Evolutionary conservation across 768 basidiomycete genomes (phyloP), one percentile per base, ranked within the genome.

Genomic region (Strobilomyces dryophilus): DNA sequence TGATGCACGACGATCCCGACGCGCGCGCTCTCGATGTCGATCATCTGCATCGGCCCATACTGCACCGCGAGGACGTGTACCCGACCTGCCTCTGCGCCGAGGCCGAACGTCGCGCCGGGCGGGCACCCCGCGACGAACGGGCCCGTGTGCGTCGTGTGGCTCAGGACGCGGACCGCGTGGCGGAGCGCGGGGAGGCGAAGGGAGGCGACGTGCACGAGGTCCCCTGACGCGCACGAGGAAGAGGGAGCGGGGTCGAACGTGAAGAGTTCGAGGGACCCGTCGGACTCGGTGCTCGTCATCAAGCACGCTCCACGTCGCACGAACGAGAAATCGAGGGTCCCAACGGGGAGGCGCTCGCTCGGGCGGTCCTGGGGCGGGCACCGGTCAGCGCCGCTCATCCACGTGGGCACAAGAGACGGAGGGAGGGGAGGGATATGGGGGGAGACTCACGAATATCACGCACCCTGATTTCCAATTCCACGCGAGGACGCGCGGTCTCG

Each of bases 381-480:
- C 20, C 6, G 17, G 8, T 17, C 45, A 21, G 21, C n/a, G 32
- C 34, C 17, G 29, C 27, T n/a, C 20, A 20, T 32, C 43, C 2
- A 21, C 17, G 40, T 10, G 40, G 20, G 37, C n/a, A 2, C 17
- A 10, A 1, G 12, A 18, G 17, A n/a, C 31, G 21, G 5, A 15
- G 21, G 10, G 14, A 7, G 14, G 24, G 14, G 7, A n/a, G n/a
- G n/a, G n/a, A n/a, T n/a, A 24, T 24, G 24, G 24, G 24, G 24
- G 24, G 24, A n/a, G n/a, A n/a, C 24, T 24, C 24, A 24, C 24
- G 24, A 24, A 24, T 24, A 80, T 56, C 10, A 68, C 11, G 11
- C 61, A 55, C 0, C 77, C 79, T 0, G 68, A 74, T 52, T 63
- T 72, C 82, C 83, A 84, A 48, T 81, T 77, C 79, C 80, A 83